These are phyloP conservation scores for Botrytis squamosa DNA, from an alignment of 2,329 filamentous ascomycete species.

Conservation along the genomic window DNA sequence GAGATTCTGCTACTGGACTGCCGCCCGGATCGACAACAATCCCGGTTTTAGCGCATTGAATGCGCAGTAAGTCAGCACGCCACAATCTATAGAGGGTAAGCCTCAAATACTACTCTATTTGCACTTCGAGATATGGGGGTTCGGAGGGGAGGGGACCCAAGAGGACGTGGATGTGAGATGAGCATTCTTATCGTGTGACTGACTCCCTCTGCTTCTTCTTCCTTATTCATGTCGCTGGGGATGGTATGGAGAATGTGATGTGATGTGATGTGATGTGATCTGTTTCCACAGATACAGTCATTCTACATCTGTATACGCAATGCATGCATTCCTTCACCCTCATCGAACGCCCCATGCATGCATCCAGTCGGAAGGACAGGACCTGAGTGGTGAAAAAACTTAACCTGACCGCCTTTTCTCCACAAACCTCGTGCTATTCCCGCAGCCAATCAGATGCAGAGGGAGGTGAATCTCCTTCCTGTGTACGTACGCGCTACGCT, in stretches of 20 bases:
- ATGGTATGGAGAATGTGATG: background rate
- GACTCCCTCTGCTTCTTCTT: background rate
- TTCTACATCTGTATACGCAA: slow-evolving; percentile 2
- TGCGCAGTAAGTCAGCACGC: slow-evolving; percentile 7
- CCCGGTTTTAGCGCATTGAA: background rate
- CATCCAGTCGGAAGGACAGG: background rate
- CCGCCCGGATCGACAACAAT: slow-evolving; percentile 16
- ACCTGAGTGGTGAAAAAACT: background rate
- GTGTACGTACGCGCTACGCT: background rate
- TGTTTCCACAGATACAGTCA: background rate
- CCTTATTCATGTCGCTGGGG: background rate
- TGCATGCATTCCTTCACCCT: background rate
- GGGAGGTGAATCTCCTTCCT: background rate
- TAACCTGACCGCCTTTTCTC: slow-evolving; percentile 9
- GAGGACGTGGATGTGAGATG: background rate
- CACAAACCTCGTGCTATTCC: background rate
- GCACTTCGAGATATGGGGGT: background rate
- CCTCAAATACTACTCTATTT: slow-evolving; percentile 5
- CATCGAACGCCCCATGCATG: background rate
- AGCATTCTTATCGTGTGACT: background rate
- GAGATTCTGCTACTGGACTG: slow-evolving; percentile 1
- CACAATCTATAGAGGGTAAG: slow-evolving; percentile 5
- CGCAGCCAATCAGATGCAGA: background rate
- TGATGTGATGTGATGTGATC: slow-evolving; percentile 6
- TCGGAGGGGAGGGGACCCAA: background rate